Base-by-base conservation (phyloP, 768 basidiomycete genomes). In the Suillus plorans region DNA sequence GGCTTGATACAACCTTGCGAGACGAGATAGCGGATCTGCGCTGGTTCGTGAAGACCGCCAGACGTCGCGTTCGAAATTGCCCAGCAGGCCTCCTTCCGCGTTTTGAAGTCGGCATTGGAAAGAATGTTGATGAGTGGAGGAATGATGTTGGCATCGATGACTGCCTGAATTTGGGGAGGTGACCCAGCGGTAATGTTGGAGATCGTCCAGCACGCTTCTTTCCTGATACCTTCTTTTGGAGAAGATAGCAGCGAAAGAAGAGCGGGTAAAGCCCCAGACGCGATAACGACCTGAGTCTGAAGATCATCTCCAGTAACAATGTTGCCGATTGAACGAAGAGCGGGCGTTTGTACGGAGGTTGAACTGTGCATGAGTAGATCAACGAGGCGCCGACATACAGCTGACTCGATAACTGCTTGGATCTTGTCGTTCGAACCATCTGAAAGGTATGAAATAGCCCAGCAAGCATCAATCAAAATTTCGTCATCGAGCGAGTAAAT, bases 161-260 rank as follows among this genome's bases (percentile, higher is more conserved):
- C 91, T 61, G 94, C 83, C 78, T 99, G 97, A 71, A 99, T 99
- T 80, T 99, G 97, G 70, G 90, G 90, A 28, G 97, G 94, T 56
- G 92, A 94, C 55, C 97, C 97, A 44, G 97, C 97, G 56, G 97
- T 99, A 75, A 99, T 86, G 79, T 99, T 99, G 56, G 95, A 97
- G 73, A 99, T 99, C 20, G 97, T 99, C 97, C 97, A 99, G 81
- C 97, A 99, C 31, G 97, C 97, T 78, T 99, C 97, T 82, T 99
- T 99, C 72, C 97, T 87, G 73, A 99, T 99, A 56, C 96, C 97
- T 69, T 99, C 97, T 81, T 99, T 99, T 36, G 96, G 94, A 28
- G 96, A 98, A 2, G 93, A 95, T 62, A 99, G 84, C 25, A 99
- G 84, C 28, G 93, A 89, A 50, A 99, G 88, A 57, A 99, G 87